Base-by-base conservation (phyloP, 2,329 filamentous ascomycete genomes). In the Byssochlamys sp. region DNA sequence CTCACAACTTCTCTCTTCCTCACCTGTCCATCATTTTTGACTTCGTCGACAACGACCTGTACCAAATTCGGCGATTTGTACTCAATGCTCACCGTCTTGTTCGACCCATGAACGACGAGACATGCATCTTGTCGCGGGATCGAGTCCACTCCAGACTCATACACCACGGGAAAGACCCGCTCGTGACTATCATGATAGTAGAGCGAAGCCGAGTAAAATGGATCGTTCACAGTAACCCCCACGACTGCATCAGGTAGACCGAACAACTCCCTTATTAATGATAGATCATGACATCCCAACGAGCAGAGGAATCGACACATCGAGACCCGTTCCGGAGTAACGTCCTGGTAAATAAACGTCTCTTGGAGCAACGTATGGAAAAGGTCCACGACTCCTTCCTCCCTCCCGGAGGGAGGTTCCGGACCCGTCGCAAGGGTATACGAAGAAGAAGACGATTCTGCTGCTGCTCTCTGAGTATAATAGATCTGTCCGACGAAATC, bases 41-140 rank as follows among this genome's bases (percentile, higher is more conserved):
- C 60, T 54, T 72, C 68, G 50, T 74, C 68, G 9, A 75, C 67
- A 7, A 68, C 62, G 56, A 84, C 75, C 4, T 72, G 78, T 26
- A 81, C 78, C 0, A 84, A 73, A 57, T 80, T 84, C 0, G 83
- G 83, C 0, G 81, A 80, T 57, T 86, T 81, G 60, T 80, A 84
- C 35, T 79, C 65, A 10, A 86, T 73, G 1, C 71, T 75, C 0
- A 86, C 78, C 0, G 77, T 78, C 69, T 85, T 86, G 5, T 75
- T 71, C 14, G 73, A 66, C 0, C 77, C 77, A 60, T 83, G 85
- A 0, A 86, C 72, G 4, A 70, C 69, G 2, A 74, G 33, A 61
- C 71, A 68, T 0, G 71, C 69, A 56, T 74, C 71, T 6, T 70
- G 71, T 1, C 71, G 60, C 0, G 82, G 80, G 0, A 86, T 76